These are phyloP conservation scores for Ogataea sp. DNA, from an alignment of 805 yeast genomes.

Conservation along the genomic window DNA sequence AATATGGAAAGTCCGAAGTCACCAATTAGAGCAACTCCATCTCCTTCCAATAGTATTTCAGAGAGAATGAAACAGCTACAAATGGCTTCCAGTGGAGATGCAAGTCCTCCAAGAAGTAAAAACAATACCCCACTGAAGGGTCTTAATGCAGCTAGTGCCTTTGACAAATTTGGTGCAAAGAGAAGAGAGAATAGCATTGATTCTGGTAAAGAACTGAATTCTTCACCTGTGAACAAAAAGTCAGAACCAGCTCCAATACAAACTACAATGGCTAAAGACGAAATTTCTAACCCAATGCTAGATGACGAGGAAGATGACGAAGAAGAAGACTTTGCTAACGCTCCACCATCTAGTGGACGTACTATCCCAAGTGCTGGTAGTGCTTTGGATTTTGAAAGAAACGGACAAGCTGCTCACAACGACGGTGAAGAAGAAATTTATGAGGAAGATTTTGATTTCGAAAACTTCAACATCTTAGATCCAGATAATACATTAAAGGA, in stretches of 20 bases:
- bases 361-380: slow-evolving; percentile 16
- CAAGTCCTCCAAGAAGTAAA: slow-evolving; percentile 9
- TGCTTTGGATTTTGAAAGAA: slow-evolving; percentile 6
- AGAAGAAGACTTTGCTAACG: background rate
- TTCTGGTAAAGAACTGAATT: background rate
- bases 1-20: slow-evolving; percentile 7
- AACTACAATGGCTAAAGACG: slow-evolving; percentile 2
- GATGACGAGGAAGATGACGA: slow-evolving; percentile 3
- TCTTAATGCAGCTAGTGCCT: slow-evolving; percentile 7
- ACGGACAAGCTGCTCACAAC: background rate
- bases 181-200: slow-evolving; percentile 10
- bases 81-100: slow-evolving; percentile 4
- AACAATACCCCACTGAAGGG: slow-evolving; percentile 13
- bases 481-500: slow-evolving; percentile 87
- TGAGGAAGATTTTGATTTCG: slow-evolving; percentile 44
- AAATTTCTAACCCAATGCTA: slow-evolving; percentile 3
- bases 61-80: slow-evolving; percentile 21
- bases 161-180: slow-evolving; percentile 23
- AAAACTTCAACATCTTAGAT: slow-evolving; percentile 71
- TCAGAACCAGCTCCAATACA: background rate
- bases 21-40: slow-evolving; percentile 7
- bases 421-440: background rate
- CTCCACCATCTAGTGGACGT: background rate
- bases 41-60: slow-evolving; percentile 14
- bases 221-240: background rate